Evolutionary conservation across 2,329 filamentous ascomycete species (phyloP).

Genomic region (Cordyceps cicadae): DNA sequence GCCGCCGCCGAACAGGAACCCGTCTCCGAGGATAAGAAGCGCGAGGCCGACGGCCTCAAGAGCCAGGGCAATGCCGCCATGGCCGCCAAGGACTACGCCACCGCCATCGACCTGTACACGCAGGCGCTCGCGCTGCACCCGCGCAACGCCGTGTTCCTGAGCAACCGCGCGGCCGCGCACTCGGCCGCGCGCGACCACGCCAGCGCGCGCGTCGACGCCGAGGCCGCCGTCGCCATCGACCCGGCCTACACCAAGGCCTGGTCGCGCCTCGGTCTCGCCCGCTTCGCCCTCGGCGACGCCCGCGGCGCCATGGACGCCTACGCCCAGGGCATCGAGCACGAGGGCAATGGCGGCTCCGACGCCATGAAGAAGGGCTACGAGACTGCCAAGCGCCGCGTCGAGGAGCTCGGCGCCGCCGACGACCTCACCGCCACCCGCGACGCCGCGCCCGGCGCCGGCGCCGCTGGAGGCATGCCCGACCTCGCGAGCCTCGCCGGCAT

Average conservation of each 20-base stretch:
- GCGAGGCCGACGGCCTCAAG: slow-evolving; percentile 83
- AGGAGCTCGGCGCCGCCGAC: slow-evolving; percentile 54
- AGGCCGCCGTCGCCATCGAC: slow-evolving; percentile 80
- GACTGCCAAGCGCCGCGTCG: slow-evolving; percentile 80
- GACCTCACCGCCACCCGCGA: slow-evolving; percentile 37
- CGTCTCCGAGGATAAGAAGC: slow-evolving; percentile 52
- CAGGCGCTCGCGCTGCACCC: slow-evolving; percentile 75
- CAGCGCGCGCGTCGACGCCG: slow-evolving; percentile 77
- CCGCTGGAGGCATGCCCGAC: slow-evolving; percentile 60
- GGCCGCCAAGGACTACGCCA: slow-evolving; percentile 81
- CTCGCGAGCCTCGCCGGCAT: slow-evolving; percentile 63
- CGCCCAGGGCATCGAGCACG: slow-evolving; percentile 81
- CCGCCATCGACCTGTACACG: slow-evolving; percentile 80
- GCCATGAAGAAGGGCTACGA: slow-evolving; percentile 97
- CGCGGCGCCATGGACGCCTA: slow-evolving; percentile 94
- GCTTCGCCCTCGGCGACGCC: slow-evolving; percentile 85
- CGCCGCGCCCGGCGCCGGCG: slow-evolving; percentile 34
- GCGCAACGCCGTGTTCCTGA: slow-evolving; percentile 90
- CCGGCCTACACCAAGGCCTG: slow-evolving; percentile 95
- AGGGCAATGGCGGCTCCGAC: slow-evolving; percentile 88
- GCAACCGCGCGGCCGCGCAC: slow-evolving; percentile 92
- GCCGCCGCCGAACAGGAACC: slow-evolving; percentile 19
- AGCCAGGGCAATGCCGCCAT: slow-evolving; percentile 88
- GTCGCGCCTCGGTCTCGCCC: slow-evolving; percentile 84
- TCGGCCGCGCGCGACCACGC: slow-evolving; percentile 77